Evolutionary conservation across 2,329 filamentous ascomycete genomes (phyloP), one percentile per base, ranked within the genome.

Genomic region (Chaetothyriales sp.): DNA sequence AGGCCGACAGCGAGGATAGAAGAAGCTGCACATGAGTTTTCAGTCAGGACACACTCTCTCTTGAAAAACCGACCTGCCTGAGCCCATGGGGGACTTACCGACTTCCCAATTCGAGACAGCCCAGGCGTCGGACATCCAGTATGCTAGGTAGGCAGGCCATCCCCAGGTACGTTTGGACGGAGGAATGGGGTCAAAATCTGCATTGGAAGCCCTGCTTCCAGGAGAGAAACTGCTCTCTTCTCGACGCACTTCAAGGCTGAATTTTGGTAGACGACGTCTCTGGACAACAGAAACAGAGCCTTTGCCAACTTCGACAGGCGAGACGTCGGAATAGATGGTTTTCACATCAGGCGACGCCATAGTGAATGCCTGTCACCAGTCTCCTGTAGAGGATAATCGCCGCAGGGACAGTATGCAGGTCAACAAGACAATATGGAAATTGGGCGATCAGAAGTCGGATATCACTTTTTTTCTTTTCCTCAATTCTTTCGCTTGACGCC

Each of bases 1-100:
- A 80, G 66, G 2, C 77, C 76, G 26, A 75, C 68, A n/a, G 70
- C 66, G 15, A 75, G 64, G 53, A 75, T 73, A 46, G 70, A 70
- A 28, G 63, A 64, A 55, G 63, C 54, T 56, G 43, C 32, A 26
- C 6, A 6, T 10, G 32, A 44, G 18, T 32, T 5, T 8, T 56
- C 48, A 56, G 54, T 32, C 48, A 25, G 7, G 32, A 18, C n/a
- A 18, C n/a, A 18, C 45, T 51, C 49, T 52, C 22, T 46, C 9
- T 18, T 15, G 25, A 20, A 25, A 26, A 46, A 47, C 22, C 45
- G 28, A 47, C 5, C 10, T 26, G 22, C 45, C 49, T n/a, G 3
- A 12, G 8, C 32, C 51, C 42, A 25, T 22, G 44, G 19, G n/a
- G 9, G 25, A 48, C 53, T 52, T 28, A 53, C 55, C 55, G 25